These are phyloP conservation scores for Starmera stellimalicola DNA, from an alignment of 1,139 yeast species.

Conservation along the genomic window DNA sequence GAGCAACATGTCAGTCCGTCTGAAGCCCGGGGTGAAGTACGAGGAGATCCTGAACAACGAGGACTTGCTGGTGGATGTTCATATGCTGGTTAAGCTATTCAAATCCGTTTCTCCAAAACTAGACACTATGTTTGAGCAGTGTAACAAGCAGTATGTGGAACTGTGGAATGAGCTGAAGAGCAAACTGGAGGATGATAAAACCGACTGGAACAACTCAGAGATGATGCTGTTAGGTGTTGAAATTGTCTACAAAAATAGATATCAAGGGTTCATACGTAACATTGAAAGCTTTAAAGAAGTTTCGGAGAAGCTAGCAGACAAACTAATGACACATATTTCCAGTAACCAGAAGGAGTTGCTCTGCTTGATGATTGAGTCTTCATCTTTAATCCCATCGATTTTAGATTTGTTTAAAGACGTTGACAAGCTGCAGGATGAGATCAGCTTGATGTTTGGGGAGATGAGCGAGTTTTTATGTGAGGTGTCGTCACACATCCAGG, in stretches of 20 bases:
- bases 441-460: constrained; percentile 4
- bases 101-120: constrained; percentile 9
- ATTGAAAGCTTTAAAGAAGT: constrained; percentile 6
- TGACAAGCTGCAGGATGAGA: constrained; percentile 8
- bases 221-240: constrained; percentile 3
- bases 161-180: constrained; percentile 3
- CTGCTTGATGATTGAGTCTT: constrained; percentile 3
- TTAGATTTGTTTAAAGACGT: constrained; percentile 8
- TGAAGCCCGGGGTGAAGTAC: background rate
- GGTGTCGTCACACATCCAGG: constrained; percentile 2
- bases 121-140: background rate
- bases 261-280: constrained; percentile 2
- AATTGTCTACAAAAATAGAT: constrained; percentile 4
- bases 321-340: constrained; percentile 5
- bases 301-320: constrained; percentile 6
- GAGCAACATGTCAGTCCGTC: no score
- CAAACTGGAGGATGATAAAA: background rate
- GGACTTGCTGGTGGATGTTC: constrained; percentile 5
- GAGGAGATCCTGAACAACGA: constrained; percentile 7
- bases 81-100: constrained; percentile 7
- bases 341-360: constrained; percentile 7
- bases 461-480: constrained; percentile 5
- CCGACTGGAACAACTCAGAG: background rate
- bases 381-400: constrained; percentile 4
- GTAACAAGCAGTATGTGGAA: background rate